Evolutionary conservation across 2,329 filamentous ascomycete genomes (phyloP).

Genomic region (Didymella lethalis): DNA sequence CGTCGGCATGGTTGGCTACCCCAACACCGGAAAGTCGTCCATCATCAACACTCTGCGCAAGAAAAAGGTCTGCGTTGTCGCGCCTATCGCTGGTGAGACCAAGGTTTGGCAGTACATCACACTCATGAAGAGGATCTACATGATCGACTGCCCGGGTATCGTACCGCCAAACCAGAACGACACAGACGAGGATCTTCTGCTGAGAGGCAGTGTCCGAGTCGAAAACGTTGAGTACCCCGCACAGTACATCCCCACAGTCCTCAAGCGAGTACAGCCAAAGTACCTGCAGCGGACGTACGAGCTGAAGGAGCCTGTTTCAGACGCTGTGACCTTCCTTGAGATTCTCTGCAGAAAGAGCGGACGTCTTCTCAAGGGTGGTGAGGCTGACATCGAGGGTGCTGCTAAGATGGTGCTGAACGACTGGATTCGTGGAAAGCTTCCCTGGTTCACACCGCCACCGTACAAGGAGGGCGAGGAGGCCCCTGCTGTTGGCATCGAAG

Average conservation of each 20-base stretch:
- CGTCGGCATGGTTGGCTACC: constrained; percentile 87
- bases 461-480: constrained; percentile 48
- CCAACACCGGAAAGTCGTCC: constrained; percentile 94
- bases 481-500: constrained; percentile 59
- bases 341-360: constrained; percentile 86
- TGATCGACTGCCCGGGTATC: constrained; percentile 97
- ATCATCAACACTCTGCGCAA: constrained; percentile 96
- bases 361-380: constrained; percentile 86
- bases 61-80: constrained; percentile 92
- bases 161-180: constrained; percentile 88
- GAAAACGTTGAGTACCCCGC: constrained; percentile 97
- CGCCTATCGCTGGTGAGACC: constrained; percentile 94
- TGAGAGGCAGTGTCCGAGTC: constrained; percentile 89
- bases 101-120: constrained; percentile 99
- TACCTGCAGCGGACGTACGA: constrained; percentile 96
- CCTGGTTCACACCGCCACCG: constrained; percentile 91
- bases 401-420: constrained; percentile 98
- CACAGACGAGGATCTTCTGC: constrained; percentile 83
- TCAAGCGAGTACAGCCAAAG: constrained; percentile 80
- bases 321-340: constrained; percentile 84
- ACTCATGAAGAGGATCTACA: constrained; percentile 90
- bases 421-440: constrained; percentile 92
- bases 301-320: constrained; percentile 75
- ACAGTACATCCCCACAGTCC: constrained; percentile 88
- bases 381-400: constrained; percentile 91